These are phyloP conservation scores for Biscogniauxia marginata DNA, from an alignment of 2,329 filamentous ascomycete genomes.

Conservation along the genomic window DNA sequence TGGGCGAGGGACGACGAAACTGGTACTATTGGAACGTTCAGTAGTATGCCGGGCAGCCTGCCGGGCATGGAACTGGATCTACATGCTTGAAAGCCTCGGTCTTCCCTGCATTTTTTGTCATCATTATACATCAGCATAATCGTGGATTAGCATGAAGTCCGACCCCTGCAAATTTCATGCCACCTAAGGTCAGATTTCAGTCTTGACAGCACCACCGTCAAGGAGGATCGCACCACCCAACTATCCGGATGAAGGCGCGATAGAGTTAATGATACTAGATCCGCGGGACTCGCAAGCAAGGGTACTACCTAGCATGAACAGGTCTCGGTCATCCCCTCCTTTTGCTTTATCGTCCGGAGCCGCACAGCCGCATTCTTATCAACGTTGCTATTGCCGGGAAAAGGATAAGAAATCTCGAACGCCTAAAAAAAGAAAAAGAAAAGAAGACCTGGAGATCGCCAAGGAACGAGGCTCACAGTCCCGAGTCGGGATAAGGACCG, in stretches of 20 bases:
- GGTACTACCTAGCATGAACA: not conserved
- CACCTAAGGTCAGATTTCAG: not conserved
- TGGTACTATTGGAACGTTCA: conserved; percentile 31
- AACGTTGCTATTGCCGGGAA: not conserved
- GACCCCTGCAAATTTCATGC: not conserved
- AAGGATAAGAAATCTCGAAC: not conserved
- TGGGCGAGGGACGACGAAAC: conserved; percentile 38
- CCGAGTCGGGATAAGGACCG: not conserved
- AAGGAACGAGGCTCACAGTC: not conserved
- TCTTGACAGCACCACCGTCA: too few species aligned
- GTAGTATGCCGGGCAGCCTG: conserved; percentile 48
- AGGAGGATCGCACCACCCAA: not conserved
- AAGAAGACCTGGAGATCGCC: too few species aligned
- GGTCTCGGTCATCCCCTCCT: not conserved
- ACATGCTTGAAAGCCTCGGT: conserved; percentile 19
- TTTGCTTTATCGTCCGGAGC: not conserved
- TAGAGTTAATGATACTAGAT: not conserved
- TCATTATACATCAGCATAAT: not conserved
- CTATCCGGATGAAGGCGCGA: not conserved
- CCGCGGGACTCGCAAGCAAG: not conserved
- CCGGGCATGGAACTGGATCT: conserved; percentile 37
- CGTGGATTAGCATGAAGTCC: not conserved
- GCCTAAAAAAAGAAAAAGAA: not conserved
- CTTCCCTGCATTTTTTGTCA: not conserved
- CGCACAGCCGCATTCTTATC: not conserved